Conservation (phyloP, 2,329 filamentous ascomycete species). For the Trichoderma endophyticum region DNA sequence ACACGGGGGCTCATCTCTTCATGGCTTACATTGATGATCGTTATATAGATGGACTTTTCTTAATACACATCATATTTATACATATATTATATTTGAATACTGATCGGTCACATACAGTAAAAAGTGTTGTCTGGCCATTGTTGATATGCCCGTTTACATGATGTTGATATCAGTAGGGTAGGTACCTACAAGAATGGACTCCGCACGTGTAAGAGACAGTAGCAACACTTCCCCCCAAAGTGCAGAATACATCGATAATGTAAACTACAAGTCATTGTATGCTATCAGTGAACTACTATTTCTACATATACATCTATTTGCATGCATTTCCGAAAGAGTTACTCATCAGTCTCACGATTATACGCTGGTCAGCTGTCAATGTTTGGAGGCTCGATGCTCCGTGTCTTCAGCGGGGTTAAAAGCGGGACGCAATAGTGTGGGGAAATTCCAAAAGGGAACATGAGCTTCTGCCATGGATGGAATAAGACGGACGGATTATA, state of each 20-base stretch:
- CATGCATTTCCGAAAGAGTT: background rate
- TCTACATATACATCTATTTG: background rate
- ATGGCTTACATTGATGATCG: fast-evolving
- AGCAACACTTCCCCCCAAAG: background rate
- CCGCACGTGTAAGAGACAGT: background rate
- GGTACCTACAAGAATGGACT: background rate
- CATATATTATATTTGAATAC: background rate
- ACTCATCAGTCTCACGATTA: background rate
- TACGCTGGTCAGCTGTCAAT: background rate
- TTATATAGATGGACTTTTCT: background rate
- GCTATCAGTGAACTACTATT: fast-evolving
- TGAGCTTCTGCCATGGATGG: background rate
- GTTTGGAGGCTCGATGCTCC: background rate
- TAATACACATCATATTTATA: background rate
- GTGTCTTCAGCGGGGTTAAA: background rate
- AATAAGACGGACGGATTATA: background rate
- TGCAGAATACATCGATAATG: background rate
- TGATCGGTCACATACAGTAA: background rate
- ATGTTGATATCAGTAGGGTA: background rate
- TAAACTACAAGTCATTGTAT: background rate
- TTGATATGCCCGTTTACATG: background rate
- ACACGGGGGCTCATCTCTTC: background rate
- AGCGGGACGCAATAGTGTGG: background rate
- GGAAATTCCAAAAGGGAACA: background rate
- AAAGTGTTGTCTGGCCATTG: background rate